Percentiles rank a stretch among this genome's conserved stretches.
phyloP scores from a whole-genome alignment of 768 basidiomycete genomes.

The Boletus subparvulus region DNA sequence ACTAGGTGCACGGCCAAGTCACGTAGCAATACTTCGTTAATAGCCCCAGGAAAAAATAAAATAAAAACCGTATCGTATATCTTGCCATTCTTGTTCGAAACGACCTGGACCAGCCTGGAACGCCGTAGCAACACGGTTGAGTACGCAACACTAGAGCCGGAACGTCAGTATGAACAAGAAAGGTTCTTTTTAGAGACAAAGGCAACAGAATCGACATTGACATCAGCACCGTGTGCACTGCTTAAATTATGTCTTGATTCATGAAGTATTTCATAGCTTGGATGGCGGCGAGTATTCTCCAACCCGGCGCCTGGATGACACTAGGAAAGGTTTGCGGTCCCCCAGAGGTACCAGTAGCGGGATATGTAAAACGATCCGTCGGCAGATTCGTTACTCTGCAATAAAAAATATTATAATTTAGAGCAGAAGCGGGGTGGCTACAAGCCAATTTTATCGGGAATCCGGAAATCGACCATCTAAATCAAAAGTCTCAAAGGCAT shows the following conservation, averaged over 20 bases:
- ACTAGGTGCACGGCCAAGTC: neutral
- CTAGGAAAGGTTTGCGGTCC: conserved; percentile 82
- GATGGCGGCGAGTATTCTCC: no score
- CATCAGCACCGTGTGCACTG: no score
- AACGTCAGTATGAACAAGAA: neutral
- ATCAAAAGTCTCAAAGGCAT: neutral
- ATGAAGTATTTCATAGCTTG: no score
- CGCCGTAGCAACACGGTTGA: conserved; percentile 64
- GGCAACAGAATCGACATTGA: no score
- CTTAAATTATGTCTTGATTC: no score
- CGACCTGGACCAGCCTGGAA: conserved; percentile 52
- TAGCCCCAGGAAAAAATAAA: neutral
- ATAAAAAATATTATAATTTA: neutral
- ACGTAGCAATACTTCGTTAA: neutral
- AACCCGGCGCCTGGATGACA: conserved; percentile 57
- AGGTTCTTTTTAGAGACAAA: neutral
- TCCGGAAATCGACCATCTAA: conserved; percentile 15
- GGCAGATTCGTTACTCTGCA: no score
- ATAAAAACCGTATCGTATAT: conserved; percentile 55
- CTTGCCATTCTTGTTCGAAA: conserved; percentile 45
- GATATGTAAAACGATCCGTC: no score
- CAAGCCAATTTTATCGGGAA: no score
- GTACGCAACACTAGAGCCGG: conserved; percentile 48
- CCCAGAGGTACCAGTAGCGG: conserved; percentile 68
- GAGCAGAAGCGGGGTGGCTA: neutral